Base-by-base conservation (phyloP, 2,329 filamentous ascomycete species). In the Hypoxylon sp. region DNA sequence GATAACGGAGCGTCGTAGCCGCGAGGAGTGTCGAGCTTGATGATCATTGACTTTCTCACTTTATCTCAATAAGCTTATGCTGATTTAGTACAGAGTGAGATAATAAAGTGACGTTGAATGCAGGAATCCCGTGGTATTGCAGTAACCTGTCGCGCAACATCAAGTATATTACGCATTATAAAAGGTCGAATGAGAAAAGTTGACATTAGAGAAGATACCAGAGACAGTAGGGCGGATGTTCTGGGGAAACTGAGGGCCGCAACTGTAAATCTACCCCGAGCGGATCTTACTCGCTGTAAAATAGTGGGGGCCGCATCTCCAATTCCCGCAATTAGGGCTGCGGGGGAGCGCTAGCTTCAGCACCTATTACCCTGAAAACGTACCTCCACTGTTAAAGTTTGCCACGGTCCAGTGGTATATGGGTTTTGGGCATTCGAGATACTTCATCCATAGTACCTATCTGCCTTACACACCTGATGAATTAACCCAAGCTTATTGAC, bases 321-420 rank as follows among this genome's bases (percentile, higher is more conserved):
- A 66, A 57, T 43, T 55, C 50, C 37, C 70, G 46, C 59, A 53
- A 70, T 63, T 63, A 67, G 63, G 63, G 59, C 52, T 70, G 68
- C 61, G 62, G 71, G 37, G 64, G 67, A 61, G 23, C 16, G 46
- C 37, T 29, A 58, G 12, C 37, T 58, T 23, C 9, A 32, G 39
- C 25, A 16, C 23, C n/a, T 5, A 27, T 6, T 45, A 45, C 52
- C 37, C 37, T 21, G 8, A 41, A 21, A 41, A 9, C 37, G 34
- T 19, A 9, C 23, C n/a, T n/a, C n/a, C 25, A 6, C 25, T 3
- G 6, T 9, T 34, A 25, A 19, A 19, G 37, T 11, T 25, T 25
- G 37, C 25, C 12, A 32, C 32, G 3, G 23, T 9, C 5, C n/a
- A 2, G 2, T 12, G 6, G n/a, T n/a, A 2, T 23, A 19, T 37